Evolutionary conservation across 305 asterid genomes (phyloP).

Genomic region (Solanum hybrid): DNA sequence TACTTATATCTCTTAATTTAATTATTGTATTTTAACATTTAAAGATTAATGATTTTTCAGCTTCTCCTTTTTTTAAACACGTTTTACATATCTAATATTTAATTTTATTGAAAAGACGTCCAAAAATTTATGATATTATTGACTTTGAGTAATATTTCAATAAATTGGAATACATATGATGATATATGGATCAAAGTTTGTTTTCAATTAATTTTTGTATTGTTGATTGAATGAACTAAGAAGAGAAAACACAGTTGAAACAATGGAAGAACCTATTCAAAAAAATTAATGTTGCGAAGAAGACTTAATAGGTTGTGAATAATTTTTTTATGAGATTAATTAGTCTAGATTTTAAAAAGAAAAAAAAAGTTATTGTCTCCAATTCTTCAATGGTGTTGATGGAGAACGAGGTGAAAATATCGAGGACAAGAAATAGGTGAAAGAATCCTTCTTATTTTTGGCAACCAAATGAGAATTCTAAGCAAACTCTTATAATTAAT

Average conservation of each 20-base stretch:
- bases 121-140: not conserved
- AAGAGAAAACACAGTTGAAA: not conserved
- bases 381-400: not conserved
- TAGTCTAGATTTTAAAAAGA: not conserved
- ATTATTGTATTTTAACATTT: no score
- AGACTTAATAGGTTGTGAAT: not conserved
- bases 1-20: not conserved
- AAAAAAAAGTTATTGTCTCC: not conserved
- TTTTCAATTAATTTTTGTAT: no score
- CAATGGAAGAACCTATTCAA: not conserved
- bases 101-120: not conserved
- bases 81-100: no score
- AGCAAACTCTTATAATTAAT: no score
- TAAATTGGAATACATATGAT: no score
- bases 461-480: not conserved
- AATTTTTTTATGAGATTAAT: no score
- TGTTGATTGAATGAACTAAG: not conserved
- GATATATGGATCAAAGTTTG: not conserved
- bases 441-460: not conserved
- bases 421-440: not conserved
- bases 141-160: not conserved
- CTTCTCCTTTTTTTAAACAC: not conserved
- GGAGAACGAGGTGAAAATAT: not conserved
- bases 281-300: not conserved
- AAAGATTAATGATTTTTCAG: not conserved